Base-by-base conservation (phyloP, 768 basidiomycete species). In the Pleurotus platypus region DNA sequence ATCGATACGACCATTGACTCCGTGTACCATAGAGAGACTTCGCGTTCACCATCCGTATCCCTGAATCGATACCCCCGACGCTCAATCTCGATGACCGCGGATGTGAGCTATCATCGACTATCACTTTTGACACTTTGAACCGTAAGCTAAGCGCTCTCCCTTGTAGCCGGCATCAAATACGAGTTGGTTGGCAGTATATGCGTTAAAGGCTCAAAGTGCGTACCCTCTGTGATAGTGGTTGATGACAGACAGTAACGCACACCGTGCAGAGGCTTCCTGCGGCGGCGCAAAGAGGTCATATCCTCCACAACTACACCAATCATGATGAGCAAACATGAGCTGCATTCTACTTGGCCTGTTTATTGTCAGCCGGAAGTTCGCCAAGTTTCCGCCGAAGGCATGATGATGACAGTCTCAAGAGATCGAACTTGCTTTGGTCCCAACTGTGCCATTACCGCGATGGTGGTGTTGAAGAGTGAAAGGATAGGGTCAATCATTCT, bases 271-370 rank as follows among this genome's bases (percentile, higher is more conserved):
- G 85, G 91, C 5, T 86, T 95, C 67, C 81, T 96, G 56, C 90
- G 92, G 37, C 85, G 88, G 60, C 85, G 89, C 62, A 88, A 90
- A 64, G 81, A 87, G 1, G 76, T 82, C 18, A 80, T 90, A 43
- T 71, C 84, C 27, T 83, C 86, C n/a, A 81, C 85, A 11, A 77
- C 83, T 16, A 82, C 89, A 35, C 74, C 80, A 11, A 87, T 97
- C 46, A 82, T 86, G 60, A 91, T 97, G 64, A 90, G 92, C 76
- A 97, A 96, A 70, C 94, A 96, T 66, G 94, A 96, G 61, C 75
- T 95, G 5, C 94, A 96, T 65, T 89, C 93, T 3, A 87, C 91
- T 1, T 97, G 94, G 94, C 94, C 94, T 2, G 81, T 95, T 27
- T 96, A 93, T 66, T 82, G 82, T 49, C 89, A 92, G 66, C 81